Evolutionary conservation across 768 basidiomycete species (phyloP), one percentile per base, ranked within the genome.

Genomic region (Tylopilus balloui): DNA sequence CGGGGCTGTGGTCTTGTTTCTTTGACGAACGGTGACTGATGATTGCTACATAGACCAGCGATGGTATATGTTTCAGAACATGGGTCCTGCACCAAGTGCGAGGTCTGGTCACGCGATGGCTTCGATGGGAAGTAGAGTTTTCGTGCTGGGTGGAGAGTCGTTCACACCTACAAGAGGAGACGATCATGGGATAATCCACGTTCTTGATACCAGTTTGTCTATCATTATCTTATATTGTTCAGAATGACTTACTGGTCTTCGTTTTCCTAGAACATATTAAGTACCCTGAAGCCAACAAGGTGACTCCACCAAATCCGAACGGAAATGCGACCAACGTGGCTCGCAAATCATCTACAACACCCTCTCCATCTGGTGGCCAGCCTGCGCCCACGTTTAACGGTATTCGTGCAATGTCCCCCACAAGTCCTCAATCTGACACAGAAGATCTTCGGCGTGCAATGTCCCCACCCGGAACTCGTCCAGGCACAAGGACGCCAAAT

Each of bases 1-100:
- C n/a, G 14, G n/a, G 19, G 20, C 20, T 27, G n/a, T 34, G 24
- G 27, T 40, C 28, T 37, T 29, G 10, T 52, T 4, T 36, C 35
- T 29, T 28, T 42, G 56, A 44, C 24, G 35, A 52, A 40, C 6
- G 13, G 21, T 10, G 14, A 39, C 52, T 65, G 47, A 66, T 50
- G 2, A 13, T 46, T 40, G 15, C 4, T 43, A 37, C 39, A 25
- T 64, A 97, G 95, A 93, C 69, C 90, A 92, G 62, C 79, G 96
- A 58, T 99, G 96, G 96, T 99, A 94, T 71, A 98, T 94, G 92
- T 99, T 99, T 75, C 93, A 97, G 69, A 96, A 97, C 64, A 99
- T 99, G 96, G 96, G 96, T 0, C 95, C 95, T 15, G 81, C 91
- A 14, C 96, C 96, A 1, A 84, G 77, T 34, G 90, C 92, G 3